phyloP scores from a whole-genome alignment of 768 basidiomycete species.

The Ramaria rubella region DNA sequence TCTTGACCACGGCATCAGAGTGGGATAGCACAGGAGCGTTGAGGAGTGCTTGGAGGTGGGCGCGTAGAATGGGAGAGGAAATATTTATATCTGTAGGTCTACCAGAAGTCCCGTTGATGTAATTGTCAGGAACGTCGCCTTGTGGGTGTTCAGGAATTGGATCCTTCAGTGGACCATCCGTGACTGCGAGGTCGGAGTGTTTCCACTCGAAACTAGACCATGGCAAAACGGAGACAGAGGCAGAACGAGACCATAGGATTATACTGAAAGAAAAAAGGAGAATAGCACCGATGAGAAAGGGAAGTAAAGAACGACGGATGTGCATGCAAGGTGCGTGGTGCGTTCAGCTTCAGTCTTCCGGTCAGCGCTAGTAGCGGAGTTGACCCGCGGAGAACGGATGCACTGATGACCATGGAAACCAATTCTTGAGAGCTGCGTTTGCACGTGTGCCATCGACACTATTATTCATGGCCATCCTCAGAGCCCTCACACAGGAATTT shows the following conservation, averaged over 20 bases:
- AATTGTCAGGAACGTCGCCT: no score
- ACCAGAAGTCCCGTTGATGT: no score
- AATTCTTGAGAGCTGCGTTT: no score
- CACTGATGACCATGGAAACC: no score
- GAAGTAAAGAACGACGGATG: slow-evolving; percentile 11
- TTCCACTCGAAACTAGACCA: slow-evolving; percentile 1
- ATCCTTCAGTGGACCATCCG: neutral
- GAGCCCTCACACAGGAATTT: no score
- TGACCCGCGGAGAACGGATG: no score
- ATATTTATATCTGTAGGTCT: no score
- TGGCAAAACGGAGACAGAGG: neutral
- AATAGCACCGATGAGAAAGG: slow-evolving; percentile 9
- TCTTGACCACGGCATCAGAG: slow-evolving; percentile 14
- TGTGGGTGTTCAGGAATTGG: neutral
- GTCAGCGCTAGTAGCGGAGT: no score
- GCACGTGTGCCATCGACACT: no score
- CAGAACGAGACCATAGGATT: neutral
- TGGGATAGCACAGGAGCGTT: slow-evolving; percentile 21
- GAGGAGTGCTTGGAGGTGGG: slow-evolving; percentile 23
- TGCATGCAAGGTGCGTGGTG: no score
- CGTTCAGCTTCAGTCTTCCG: no score
- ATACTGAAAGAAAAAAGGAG: slow-evolving; percentile 1
- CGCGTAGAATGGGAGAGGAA: neutral
- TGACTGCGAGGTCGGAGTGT: neutral
- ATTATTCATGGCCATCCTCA: no score